Conservation (phyloP, 441 rosid genomes). For the Populus hybrid region DNA sequence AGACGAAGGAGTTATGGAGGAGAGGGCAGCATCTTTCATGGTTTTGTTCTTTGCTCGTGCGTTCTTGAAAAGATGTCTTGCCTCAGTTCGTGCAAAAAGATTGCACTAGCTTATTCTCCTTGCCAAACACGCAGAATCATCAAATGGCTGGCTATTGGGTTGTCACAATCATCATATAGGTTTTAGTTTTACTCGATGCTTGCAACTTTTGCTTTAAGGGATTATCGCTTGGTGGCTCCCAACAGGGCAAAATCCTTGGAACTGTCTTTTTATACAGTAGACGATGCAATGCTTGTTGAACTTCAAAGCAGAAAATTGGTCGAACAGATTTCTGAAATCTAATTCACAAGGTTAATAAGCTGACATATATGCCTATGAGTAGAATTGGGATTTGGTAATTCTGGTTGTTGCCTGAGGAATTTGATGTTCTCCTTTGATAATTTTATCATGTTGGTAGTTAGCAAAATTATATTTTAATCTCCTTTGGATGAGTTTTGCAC, state of each 20-base stretch:
- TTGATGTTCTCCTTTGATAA: neutral
- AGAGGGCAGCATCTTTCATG: neutral
- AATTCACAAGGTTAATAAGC: neutral
- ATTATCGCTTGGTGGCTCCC: neutral
- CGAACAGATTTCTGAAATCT: slow-evolving; percentile 2
- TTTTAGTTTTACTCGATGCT: neutral
- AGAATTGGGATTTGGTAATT: neutral
- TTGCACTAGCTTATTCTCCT: neutral
- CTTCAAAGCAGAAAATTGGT: neutral
- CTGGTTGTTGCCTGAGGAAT: neutral
- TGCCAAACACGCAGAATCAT: slow-evolving; percentile 12
- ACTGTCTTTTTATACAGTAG: neutral
- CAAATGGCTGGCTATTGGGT: neutral
- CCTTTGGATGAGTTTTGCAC: too few relatives aligned
- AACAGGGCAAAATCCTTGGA: neutral
- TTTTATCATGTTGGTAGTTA: neutral
- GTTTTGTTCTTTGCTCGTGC: neutral
- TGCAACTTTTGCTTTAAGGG: neutral
- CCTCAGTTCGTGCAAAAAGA: slow-evolving; percentile 10
- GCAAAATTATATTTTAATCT: too few relatives aligned
- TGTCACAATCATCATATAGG: neutral
- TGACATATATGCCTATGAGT: too few relatives aligned
- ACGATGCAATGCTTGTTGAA: neutral
- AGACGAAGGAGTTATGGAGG: neutral
- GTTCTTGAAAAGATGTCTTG: neutral